Conservation (phyloP, 495 filamentous ascomycete genomes). For the Penicillium paxilli region DNA sequence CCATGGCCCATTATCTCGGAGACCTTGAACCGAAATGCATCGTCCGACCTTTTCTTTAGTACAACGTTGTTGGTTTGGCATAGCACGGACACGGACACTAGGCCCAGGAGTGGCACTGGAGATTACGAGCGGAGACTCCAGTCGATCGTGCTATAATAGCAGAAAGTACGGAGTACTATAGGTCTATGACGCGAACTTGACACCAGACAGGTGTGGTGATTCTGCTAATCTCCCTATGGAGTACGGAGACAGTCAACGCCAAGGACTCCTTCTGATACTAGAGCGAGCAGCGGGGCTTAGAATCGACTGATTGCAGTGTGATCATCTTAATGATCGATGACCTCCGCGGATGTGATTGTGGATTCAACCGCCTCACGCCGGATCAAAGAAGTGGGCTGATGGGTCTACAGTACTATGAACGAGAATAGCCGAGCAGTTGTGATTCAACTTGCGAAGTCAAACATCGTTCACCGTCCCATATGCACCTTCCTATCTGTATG, state of each 20-base stretch:
- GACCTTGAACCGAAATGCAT: neutral
- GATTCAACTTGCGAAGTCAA: too few relatives aligned
- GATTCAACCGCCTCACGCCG: neutral
- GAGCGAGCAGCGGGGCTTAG: constrained; percentile 1
- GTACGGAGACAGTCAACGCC: neutral
- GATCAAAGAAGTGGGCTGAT: neutral
- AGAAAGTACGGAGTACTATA: neutral
- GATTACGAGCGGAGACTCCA: neutral
- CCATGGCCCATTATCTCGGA: neutral
- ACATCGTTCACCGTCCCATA: too few relatives aligned
- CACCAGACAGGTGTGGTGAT: neutral
- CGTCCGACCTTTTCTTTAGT: neutral
- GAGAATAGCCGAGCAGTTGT: too few relatives aligned
- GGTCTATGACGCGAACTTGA: neutral
- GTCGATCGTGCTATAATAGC: neutral
- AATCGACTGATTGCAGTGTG: constrained; percentile 1
- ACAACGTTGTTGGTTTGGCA: neutral
- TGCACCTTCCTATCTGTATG: too few relatives aligned
- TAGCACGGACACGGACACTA: neutral
- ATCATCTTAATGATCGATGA: constrained; percentile 5
- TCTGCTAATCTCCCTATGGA: neutral
- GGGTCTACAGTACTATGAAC: too few relatives aligned
- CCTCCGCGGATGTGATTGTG: neutral
- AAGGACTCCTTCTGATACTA: neutral
- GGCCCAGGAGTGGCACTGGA: neutral